Conservation (phyloP, 2,329 filamentous ascomycete genomes). For the Annulohypoxylon truncatum region DNA sequence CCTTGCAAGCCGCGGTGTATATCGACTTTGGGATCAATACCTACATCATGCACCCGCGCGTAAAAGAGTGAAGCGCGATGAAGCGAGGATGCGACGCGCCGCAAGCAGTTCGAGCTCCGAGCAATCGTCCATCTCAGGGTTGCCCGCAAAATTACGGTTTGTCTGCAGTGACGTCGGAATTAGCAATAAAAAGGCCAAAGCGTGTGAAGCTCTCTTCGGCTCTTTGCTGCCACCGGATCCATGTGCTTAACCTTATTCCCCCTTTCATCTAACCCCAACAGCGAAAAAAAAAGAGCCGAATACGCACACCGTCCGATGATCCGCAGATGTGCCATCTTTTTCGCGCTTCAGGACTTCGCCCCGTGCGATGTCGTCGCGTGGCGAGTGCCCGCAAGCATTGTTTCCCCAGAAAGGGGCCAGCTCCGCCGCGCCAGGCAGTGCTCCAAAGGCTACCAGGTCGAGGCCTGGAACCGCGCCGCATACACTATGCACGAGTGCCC, state of each 20-base stretch:
- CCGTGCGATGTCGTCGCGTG: not conserved
- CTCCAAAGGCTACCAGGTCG: not conserved
- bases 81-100: not conserved
- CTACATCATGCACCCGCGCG: not conserved
- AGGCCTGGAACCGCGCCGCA: not conserved
- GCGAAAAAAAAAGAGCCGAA: too few species aligned
- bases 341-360: not conserved
- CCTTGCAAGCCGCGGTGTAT: not conserved
- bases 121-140: not conserved
- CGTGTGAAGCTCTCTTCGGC: not conserved
- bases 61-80: not conserved
- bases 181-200: not conserved
- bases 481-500: not conserved
- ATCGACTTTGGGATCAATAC: too few species aligned
- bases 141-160: not conserved
- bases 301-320: not conserved
- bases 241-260: not conserved
- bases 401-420: too few species aligned
- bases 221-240: not conserved
- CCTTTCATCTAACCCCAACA: too few species aligned
- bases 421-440: not conserved
- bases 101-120: conserved; percentile 2
- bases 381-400: not conserved
- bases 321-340: not conserved
- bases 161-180: not conserved